Base-by-base conservation (phyloP, 176 grass and related monocot genomes). In the Oryza glaberrima region DNA sequence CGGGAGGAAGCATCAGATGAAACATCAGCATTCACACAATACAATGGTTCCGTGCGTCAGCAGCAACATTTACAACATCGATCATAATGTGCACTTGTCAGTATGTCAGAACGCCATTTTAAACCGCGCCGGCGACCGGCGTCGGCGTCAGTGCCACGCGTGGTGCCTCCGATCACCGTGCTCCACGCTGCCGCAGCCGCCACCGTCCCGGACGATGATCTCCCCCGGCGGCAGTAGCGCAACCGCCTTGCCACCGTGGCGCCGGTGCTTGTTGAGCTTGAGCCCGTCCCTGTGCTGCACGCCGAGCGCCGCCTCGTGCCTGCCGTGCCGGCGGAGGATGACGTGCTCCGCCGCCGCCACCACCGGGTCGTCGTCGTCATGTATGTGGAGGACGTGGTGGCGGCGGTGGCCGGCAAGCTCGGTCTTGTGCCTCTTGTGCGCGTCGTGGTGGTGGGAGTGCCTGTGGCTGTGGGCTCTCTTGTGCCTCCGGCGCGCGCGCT, bases 311-410 rank as follows among this genome's bases (percentile, higher is more conserved):
- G 58, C 28, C 15, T 82, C 88, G 60, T 88, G 85, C 38, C 30
- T 90, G 36, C 38, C 32, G 4, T 32, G 86, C 49, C 47, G 44
- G 67, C 65, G 67, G 46, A 7, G 45, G 36, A 38, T 5, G 58
- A 66, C 87, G 7, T 20, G 30, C 7, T 17, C 76, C 14, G 3
- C 74, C 17, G 30, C 74, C 17, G 30, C 30, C 2, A 17, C 81
- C 60, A 38, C 36, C 36, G 36, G 2, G 12, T 38, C 36, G 36
- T 38, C 36, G 54, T 49, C 75, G 0, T 3, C 17, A 49, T 84
- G 70, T 47, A 52, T 72, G 48, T 84, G 87, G 43, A 77, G 90
- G 15, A 87, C 35, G 63, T 48, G 74, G 44, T 86, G 90, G 45
- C 76, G 54, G 34, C 77, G 81, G 75, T 76, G 26, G 17, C 81